A percentile compares a stretch with the other conserved stretches of the same genome.
Conservation (phyloP, 352 stramenopile genomes). For the Phytopythium delawarense region DNA sequence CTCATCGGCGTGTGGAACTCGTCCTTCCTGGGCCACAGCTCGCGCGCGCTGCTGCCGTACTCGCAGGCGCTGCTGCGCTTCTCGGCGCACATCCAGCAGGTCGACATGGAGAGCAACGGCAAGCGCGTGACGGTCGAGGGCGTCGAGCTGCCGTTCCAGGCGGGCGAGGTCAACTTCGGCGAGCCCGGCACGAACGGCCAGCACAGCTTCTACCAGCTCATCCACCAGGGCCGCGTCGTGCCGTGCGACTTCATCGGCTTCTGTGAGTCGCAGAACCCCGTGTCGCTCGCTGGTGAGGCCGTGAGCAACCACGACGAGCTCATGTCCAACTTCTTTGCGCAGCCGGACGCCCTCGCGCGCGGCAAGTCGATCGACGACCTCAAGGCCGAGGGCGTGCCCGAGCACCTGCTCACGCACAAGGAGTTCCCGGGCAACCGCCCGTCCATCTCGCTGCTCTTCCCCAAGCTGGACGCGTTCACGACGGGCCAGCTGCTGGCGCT, state of each 20-base stretch:
- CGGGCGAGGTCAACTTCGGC: constrained; percentile 97
- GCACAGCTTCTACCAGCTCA: constrained; percentile 99
- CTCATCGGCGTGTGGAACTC: constrained; percentile 98
- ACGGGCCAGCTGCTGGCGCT: constrained; percentile 95
- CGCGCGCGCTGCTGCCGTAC: constrained; percentile 90
- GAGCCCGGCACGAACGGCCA: constrained; percentile 98
- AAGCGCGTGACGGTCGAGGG: constrained; percentile 97
- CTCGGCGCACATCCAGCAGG: constrained; percentile 96
- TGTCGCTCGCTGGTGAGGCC: constrained; percentile 66
- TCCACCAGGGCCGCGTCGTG: constrained; percentile 97
- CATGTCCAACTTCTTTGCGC: constrained; percentile 99
- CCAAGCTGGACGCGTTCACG: constrained; percentile 94
- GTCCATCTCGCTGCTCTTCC: constrained; percentile 95
- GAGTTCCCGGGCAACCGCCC: constrained; percentile 97
- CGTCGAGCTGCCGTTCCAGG: constrained; percentile 89
- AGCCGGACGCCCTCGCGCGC: constrained; percentile 96
- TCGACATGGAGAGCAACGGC: constrained; percentile 99
- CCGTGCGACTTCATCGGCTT: constrained; percentile 99
- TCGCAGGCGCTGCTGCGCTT: constrained; percentile 94
- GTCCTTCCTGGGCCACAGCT: constrained; percentile 95
- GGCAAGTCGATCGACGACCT: constrained; percentile 96
- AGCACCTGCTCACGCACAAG: constrained; percentile 94
- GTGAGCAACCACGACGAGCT: constrained; percentile 99
- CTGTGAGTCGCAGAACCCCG: constrained; percentile 91
- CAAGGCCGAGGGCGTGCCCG: constrained; percentile 89